phyloP scores from a whole-genome alignment of 164 flowering plant species.

The Magnolia changhungtana region DNA sequence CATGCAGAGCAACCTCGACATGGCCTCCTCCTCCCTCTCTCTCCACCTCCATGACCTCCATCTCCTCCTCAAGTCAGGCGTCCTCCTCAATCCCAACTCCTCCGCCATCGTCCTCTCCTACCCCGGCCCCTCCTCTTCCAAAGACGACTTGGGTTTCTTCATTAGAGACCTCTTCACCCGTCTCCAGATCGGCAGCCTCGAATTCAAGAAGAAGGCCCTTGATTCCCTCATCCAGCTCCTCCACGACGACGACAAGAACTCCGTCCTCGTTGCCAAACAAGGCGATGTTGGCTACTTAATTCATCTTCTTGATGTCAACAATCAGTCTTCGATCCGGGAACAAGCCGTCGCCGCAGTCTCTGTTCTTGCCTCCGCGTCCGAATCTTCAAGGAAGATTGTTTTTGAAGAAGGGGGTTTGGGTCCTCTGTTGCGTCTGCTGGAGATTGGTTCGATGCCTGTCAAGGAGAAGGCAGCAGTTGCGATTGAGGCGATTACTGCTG shows the following conservation, averaged over 20 bases:
- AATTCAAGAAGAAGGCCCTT: constrained; percentile 69
- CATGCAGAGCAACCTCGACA: constrained; percentile 83
- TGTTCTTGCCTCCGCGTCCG: constrained; percentile 42
- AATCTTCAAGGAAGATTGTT: constrained; percentile 37
- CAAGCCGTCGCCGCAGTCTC: constrained; percentile 51
- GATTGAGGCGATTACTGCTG: constrained; percentile 60
- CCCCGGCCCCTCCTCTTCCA: constrained; percentile 44
- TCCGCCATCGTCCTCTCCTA: constrained; percentile 73
- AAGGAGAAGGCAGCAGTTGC: constrained; percentile 69
- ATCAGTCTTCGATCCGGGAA: constrained; percentile 49
- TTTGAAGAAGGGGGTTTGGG: constrained; percentile 81
- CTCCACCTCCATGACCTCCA: constrained; percentile 55
- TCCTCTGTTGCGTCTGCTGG: constrained; percentile 64
- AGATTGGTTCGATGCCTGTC: constrained; percentile 38
- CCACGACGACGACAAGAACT: constrained; percentile 42
- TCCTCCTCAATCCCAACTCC: constrained; percentile 49
- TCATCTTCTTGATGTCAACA: constrained; percentile 46
- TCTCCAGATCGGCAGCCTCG: constrained; percentile 72
- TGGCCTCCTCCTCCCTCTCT: constrained; percentile 53
- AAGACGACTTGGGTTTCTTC: constrained; percentile 54
- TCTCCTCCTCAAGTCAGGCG: constrained; percentile 65
- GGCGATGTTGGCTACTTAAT: constrained; percentile 57
- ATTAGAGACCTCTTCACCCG: constrained; percentile 66
- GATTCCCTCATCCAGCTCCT: constrained; percentile 63
- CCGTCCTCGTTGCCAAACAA: constrained; percentile 47